Base-by-base conservation (phyloP, 805 yeast genomes). In the Danielia reshetovae region DNA sequence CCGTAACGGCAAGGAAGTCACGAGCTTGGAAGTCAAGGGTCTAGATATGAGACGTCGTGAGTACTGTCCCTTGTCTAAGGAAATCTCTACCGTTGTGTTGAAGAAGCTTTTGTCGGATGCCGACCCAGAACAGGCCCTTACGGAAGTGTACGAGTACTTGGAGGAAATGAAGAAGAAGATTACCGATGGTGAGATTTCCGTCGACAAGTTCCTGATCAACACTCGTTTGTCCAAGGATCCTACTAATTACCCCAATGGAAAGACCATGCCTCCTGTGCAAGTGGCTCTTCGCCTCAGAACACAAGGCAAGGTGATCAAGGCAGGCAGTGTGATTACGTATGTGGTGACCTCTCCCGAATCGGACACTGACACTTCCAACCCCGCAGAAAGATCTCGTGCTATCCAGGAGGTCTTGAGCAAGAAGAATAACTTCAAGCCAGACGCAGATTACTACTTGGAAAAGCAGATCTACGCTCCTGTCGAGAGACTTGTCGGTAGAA, bases 41-140 rank as follows among this genome's bases (percentile, higher is more conserved):
- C 73, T 93, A 32, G 99, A 93, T 67, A 81, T 93, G 95, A 80
- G 77, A 54, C 88, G 98, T 60, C 86, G 99, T 70, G 99, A 93
- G 60, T 93, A 75, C 58, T 87, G 97, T 65, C 95, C 88, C 32
- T 63, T 93, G 32, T 86, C 97, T 1, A 93, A 89, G 56, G 95
- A 90, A 35, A 76, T 85, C 5, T 87, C 96, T 1, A 76, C 79
- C 6, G 79, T 71, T 57, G 85, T 86, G 5, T 70, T 93, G 49
- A 69, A 81, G 46, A 77, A 81, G 43, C 65, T 90, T 28, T 67
- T 90, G 14, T 74, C 84, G 7, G 87, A 82, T 43, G 62, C 65
- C 18, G 96, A 86, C 43, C 79, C 88, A 1, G 90, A 86, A 48
- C 79, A 77, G 19, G 87, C 93, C 0, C 65, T 87, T 35, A 72